Conservation (phyloP, 2,329 filamentous ascomycete genomes). For the Phialophora macrospora region DNA sequence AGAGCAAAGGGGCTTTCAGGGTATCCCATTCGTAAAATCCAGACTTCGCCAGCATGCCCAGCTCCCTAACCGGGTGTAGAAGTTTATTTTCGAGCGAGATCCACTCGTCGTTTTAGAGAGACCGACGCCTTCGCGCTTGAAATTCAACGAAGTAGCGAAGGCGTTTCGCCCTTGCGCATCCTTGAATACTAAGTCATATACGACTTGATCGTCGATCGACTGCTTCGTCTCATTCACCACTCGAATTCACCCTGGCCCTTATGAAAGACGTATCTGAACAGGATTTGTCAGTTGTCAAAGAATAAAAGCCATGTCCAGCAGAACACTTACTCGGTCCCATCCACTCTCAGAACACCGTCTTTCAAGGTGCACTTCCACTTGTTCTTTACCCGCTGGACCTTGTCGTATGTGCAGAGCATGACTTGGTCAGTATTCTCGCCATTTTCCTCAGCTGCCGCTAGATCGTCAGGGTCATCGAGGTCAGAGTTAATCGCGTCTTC, state of each 20-base stretch:
- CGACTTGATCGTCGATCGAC: background rate
- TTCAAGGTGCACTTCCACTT: conserved; percentile 99
- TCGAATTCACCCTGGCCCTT: conserved; percentile 97
- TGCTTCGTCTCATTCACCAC: conserved; percentile 66
- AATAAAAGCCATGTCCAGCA: background rate
- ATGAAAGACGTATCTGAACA: conserved; percentile 89
- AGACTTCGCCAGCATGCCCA: background rate
- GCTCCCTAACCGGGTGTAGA: background rate
- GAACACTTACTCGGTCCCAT: conserved; percentile 76
- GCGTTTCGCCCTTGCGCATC: background rate
- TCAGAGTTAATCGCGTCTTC: conserved; percentile 99
- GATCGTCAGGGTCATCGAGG: conserved; percentile 91
- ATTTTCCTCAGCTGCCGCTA: conserved; percentile 83
- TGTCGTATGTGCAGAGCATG: conserved; percentile 99
- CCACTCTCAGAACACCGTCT: conserved; percentile 91
- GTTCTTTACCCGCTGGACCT: conserved; percentile 98
- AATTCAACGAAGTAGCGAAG: background rate
- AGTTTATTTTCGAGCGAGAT: background rate
- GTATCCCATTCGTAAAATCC: background rate
- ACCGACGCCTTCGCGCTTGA: background rate
- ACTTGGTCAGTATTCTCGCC: conserved; percentile 84
- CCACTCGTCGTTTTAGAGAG: background rate
- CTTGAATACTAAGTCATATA: background rate
- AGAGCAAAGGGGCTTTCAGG: background rate
- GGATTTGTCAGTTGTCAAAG: conserved; percentile 37